These are phyloP conservation scores for Monilinia vaccinii-corymbosi DNA, from an alignment of 2,329 filamentous ascomycete species.

Conservation along the genomic window DNA sequence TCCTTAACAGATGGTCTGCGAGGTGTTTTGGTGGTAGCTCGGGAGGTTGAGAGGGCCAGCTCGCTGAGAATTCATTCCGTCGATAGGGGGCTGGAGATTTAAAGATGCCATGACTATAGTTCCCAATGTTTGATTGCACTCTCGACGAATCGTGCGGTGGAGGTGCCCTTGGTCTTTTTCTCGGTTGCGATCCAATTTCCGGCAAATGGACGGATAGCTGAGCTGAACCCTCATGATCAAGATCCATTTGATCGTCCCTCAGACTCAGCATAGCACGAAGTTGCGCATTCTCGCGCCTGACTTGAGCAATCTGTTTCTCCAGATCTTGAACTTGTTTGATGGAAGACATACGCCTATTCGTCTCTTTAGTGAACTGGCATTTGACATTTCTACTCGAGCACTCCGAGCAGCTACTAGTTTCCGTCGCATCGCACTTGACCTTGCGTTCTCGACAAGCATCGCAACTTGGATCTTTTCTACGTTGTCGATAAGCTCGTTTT, in stretches of 20 bases:
- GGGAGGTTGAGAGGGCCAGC: conserved; percentile 47
- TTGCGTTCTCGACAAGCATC: conserved; percentile 88
- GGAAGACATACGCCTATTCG: conserved; percentile 95
- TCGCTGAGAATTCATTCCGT: conserved; percentile 38
- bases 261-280: conserved; percentile 54
- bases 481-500: conserved; percentile 89
- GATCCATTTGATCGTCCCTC: conserved; percentile 37
- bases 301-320: conserved; percentile 76
- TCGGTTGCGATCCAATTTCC: conserved; percentile 56
- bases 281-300: conserved; percentile 71
- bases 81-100: conserved; percentile 65
- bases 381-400: conserved; percentile 95
- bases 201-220: conserved; percentile 50
- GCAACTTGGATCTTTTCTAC: conserved; percentile 91
- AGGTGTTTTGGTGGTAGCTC: conserved; percentile 61
- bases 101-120: conserved; percentile 69
- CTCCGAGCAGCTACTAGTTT: conserved; percentile 92
- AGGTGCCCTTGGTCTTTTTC: conserved; percentile 51
- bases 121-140: conserved; percentile 63
- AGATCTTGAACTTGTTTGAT: conserved; percentile 99
- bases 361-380: conserved; percentile 98
- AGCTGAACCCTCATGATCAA: conserved; percentile 25
- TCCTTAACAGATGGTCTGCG: conserved; percentile 62
- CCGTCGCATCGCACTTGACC: conserved; percentile 90
- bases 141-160: conserved; percentile 60